A percentile compares a stretch with the other conserved stretches of the same genome.
Conservation (phyloP, 306 rosid species). For the Cucumis cinereus region DNA sequence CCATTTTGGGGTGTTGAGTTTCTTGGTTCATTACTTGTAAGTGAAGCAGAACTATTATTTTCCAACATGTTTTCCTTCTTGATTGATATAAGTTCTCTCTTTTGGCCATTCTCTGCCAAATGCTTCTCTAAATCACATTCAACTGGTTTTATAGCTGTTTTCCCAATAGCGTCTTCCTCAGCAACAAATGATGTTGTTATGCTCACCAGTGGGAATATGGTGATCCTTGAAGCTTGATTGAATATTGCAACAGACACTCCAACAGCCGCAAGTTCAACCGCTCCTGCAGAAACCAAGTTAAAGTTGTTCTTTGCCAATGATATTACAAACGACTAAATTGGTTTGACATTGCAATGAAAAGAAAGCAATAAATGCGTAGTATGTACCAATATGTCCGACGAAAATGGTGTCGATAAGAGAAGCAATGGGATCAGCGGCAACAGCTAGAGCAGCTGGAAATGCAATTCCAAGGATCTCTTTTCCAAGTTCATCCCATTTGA, state of each 20-base stretch:
- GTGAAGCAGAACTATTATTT: not conserved
- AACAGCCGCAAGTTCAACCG: constrained; percentile 92
- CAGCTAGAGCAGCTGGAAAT: constrained; percentile 82
- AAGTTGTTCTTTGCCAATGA: not conserved
- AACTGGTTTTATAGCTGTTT: constrained; percentile 17
- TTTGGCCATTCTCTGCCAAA: not conserved
- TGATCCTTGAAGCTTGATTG: constrained; percentile 90
- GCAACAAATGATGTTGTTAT: constrained; percentile 96
- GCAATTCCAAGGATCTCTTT: constrained; percentile 78
- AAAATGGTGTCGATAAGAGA: constrained; percentile 96
- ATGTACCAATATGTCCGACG: constrained; percentile 82
- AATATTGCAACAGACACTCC: constrained; percentile 87
- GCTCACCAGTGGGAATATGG: constrained; percentile 86
- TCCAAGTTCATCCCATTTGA: constrained; percentile 60
- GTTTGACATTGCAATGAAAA: not conserved
- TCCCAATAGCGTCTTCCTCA: constrained; percentile 64
- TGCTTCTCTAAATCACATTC: constrained; percentile 15
- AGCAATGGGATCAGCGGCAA: constrained; percentile 97
- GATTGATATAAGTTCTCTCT: not conserved
- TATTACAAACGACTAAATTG: not conserved
- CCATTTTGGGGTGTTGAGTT: constrained; percentile 15
- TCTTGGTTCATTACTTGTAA: not conserved
- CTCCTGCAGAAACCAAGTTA: constrained; percentile 31
- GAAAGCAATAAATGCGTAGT: not conserved
- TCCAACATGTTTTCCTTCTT: not conserved